Conservation (phyloP, 2,329 filamentous ascomycete genomes). For the Taxawa tesnikishii region DNA sequence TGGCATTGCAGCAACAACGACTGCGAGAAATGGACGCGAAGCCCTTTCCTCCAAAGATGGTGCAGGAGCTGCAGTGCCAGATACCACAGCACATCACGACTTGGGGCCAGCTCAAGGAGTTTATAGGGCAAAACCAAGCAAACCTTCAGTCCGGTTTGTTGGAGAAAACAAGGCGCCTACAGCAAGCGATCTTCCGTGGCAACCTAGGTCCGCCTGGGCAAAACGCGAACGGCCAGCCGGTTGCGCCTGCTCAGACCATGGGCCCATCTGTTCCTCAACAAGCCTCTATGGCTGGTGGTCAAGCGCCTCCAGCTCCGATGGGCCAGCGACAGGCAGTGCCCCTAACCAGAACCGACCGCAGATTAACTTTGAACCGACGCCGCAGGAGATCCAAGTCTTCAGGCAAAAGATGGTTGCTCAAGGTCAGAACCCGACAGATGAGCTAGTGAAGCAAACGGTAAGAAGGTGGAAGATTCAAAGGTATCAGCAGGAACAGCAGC, state of each 20-base stretch:
- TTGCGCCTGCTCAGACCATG: neutral
- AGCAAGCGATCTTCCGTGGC: conserved; percentile 5
- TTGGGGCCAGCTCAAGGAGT: conserved; percentile 46
- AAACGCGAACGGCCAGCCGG: conserved; percentile 2
- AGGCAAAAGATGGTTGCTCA: conserved; percentile 15
- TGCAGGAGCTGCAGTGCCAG: conserved; percentile 4
- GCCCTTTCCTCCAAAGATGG: conserved; percentile 11
- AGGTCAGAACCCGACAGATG: conserved; percentile 24
- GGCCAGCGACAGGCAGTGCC: conserved; percentile 15
- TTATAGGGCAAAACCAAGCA: conserved; percentile 34
- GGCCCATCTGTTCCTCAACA: too few species aligned
- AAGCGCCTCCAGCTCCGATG: conserved; percentile 29
- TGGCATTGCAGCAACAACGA: conserved; percentile 9
- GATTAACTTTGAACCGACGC: conserved; percentile 10
- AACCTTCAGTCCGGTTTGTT: conserved; percentile 27
- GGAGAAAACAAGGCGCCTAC: conserved; percentile 15
- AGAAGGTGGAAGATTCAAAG: conserved; percentile 10
- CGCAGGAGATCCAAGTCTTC: conserved; percentile 27
- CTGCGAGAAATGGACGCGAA: conserved; percentile 12
- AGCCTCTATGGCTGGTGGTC: conserved; percentile 11
- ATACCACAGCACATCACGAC: conserved; percentile 14
- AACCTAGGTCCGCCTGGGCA: too few species aligned
- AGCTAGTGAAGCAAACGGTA: conserved; percentile 26
- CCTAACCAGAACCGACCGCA: conserved; percentile 15
- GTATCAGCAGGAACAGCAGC: conserved; percentile 8